phyloP scores from a whole-genome alignment of 75 land plant genomes.

The Picea sitchensis region DNA sequence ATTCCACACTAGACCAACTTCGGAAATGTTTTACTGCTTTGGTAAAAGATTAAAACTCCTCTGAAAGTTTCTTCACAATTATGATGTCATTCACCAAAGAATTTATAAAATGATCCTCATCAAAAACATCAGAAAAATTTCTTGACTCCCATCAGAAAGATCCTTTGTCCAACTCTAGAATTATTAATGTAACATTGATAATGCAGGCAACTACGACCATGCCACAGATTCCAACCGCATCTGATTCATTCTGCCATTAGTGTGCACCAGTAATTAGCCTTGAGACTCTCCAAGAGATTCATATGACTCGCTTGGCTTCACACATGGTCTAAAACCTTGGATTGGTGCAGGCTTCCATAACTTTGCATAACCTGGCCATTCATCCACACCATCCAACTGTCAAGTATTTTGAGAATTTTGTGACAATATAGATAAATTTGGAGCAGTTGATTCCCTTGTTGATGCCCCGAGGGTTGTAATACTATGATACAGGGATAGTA shows the following conservation, averaged over 20 bases:
- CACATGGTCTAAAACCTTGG: conserved; percentile 49
- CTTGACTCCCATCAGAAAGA: conserved; percentile 97
- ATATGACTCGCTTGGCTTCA: conserved; percentile 37
- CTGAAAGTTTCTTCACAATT: conserved; percentile 74
- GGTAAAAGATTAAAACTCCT: conserved; percentile 43
- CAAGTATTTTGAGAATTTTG: conserved; percentile 11
- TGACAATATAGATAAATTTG: neutral
- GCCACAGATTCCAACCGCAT: conserved; percentile 79
- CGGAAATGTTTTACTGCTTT: conserved; percentile 74
- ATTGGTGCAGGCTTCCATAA: conserved; percentile 61
- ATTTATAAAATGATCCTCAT: neutral
- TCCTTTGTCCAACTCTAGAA: conserved; percentile 91
- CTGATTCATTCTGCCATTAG: conserved; percentile 54
- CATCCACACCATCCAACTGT: conserved; percentile 21
- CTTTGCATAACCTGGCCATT: conserved; percentile 25
- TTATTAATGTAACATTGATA: conserved; percentile 91
- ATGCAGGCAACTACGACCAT: conserved; percentile 98
- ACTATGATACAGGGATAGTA: too few relatives aligned
- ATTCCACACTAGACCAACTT: conserved; percentile 84
- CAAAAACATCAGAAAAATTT: conserved; percentile 90
- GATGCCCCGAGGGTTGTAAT: too few relatives aligned
- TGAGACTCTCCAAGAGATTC: neutral
- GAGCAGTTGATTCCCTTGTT: neutral
- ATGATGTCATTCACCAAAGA: conserved; percentile 63
- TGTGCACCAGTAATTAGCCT: conserved; percentile 39